Evolutionary conservation across 768 basidiomycete species (phyloP).

Genomic region (Trametes meyenii): DNA sequence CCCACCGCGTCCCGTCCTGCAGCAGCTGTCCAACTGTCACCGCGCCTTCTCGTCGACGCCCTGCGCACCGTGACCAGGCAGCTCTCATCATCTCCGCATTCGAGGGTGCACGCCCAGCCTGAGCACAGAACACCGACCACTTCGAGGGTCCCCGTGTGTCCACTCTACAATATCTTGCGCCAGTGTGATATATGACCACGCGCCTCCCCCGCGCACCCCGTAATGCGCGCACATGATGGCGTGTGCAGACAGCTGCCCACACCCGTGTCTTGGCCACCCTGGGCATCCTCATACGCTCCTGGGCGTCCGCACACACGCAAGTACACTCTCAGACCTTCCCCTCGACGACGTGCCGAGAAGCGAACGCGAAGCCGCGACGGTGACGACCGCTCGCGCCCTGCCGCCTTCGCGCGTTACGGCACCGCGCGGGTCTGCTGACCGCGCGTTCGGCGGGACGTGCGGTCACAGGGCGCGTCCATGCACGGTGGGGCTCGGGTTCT

Average conservation of each 20-base stretch:
- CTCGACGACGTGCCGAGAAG: slow-evolving; percentile 2
- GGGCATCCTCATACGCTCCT: neutral
- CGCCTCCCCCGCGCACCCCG: neutral
- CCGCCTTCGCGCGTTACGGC: slow-evolving; percentile 10
- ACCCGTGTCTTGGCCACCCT: neutral
- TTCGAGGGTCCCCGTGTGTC: slow-evolving; percentile 1
- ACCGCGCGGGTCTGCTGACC: slow-evolving; percentile 13
- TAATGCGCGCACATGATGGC: slow-evolving; percentile 2
- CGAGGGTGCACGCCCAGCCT: neutral
- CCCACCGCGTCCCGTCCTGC: neutral
- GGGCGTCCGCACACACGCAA: neutral
- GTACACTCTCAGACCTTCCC: neutral
- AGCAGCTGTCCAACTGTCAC: neutral
- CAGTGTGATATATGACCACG: neutral
- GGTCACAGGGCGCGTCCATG: neutral
- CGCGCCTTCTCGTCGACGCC: neutral
- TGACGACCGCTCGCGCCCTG: slow-evolving; percentile 1
- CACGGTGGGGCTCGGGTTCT: neutral
- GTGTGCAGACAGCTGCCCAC: neutral
- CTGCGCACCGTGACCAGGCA: too few species aligned
- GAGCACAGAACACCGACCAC: neutral
- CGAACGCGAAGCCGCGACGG: slow-evolving; percentile 5
- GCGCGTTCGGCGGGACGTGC: neutral
- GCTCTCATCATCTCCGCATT: neutral
- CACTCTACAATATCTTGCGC: neutral